Evolutionary conservation across 148 eudicot genomes (phyloP), one percentile per base, ranked within the genome.

Genomic region (Camellia sinensis): DNA sequence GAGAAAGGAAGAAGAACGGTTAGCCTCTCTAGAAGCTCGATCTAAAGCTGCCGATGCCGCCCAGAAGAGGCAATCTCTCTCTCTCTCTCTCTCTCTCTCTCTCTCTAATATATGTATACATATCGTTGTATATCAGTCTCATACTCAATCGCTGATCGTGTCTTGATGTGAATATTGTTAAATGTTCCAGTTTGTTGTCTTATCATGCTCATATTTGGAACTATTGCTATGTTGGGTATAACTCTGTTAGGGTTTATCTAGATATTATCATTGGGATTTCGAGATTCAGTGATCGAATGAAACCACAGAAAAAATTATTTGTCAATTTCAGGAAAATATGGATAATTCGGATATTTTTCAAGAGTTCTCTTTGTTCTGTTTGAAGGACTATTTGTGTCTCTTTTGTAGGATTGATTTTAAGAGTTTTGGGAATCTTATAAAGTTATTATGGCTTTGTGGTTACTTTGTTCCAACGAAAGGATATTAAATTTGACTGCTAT

Each of bases 1-100:
- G 78, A 87, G 85, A 76, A 72, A 81, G 61, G 96, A 90, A 75
- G 86, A 87, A 17, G 98, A 91, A 1, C 88, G 89, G 9, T 44
- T 89, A 14, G 89, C 93, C n/a, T 88, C 94, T 29, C 75, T 77
- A 22, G 96, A 93, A 87, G 98, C 94, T 76, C 94, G 98, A 15
- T 80, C 91, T 2, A 88, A 77, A 86, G 98, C 98, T 66, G 98
- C 97, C 19, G 93, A 90, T 82, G 98, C 98, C 76, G 98, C 98
- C 59, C 77, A 93, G 76, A 89, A 83, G 67, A 93, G 98, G 96
- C 80, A 83, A 54, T 77, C 78, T 54, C 78, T 72, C 18, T 69
- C 63, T 46, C 8, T n/a, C 59, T 72, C n/a, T 50, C 71, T 74
- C 75, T 46, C 78, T 72, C 46, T 73, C 18, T 60, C 37, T 56